Base-by-base conservation (phyloP, 1,139 yeast species). In the Yarrowia galli region DNA sequence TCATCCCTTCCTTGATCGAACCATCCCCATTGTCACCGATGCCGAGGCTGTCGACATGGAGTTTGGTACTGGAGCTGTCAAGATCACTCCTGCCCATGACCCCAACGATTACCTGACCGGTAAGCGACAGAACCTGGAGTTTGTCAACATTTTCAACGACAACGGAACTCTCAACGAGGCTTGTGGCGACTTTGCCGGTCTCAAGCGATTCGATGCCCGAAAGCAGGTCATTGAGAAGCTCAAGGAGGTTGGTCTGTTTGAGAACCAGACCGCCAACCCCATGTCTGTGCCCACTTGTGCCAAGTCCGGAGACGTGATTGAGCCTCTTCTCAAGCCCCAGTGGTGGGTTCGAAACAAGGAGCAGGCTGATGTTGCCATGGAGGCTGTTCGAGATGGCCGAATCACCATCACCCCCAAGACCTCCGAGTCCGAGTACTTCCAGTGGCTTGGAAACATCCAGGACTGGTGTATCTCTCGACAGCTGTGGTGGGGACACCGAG, bases 401-500 rank as follows among this genome's bases (percentile, higher is more conserved):
- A 86, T 95, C 74, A 86, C 87, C 69, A 92, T 95, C 75, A 82
- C 87, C 69, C 99, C 99, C 73, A 89, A 91, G 80, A 83, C 93
- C 32, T 92, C 97, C 12, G 97, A 92, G 81, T 85, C 89, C 70
- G 99, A 95, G 81, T 95, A 89, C 80, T 90, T 89, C 88, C 92
- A 89, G 79, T 95, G 99, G 99, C 83, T 95, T 79, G 96, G 89
- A 78, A 91, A 92, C 80, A 90, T 93, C 73, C 98, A 96, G 83
- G 99, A 95, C 82, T 95, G 99, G 99, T 95, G 99, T 88, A 92
- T 95, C 72, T 95, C 98, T 38, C 91, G 99, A 82, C 99, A 95
- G 83, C 86, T 95, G 76, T 95, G 99, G 99, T 95, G 99, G 99
- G 99, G 99, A 73, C 99, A 95, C 82, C 88, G 98, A 82, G 92